These are phyloP conservation scores for Chlorella sp. DNA, from an alignment of 139 green algal species.

Conservation along the genomic window DNA sequence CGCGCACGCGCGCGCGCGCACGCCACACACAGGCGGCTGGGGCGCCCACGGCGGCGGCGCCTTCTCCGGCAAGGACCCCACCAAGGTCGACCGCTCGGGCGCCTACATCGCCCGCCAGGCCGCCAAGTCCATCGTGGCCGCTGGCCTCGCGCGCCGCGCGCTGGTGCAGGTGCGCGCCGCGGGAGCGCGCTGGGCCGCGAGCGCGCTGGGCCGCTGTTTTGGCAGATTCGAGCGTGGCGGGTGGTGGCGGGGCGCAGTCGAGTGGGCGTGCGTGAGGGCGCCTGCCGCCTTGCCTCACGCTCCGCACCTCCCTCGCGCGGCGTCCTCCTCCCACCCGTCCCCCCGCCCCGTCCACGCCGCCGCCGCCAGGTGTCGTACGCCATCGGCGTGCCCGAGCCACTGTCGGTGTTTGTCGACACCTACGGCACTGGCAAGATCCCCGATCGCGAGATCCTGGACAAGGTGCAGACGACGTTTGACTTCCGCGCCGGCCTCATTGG, in stretches of 20 bases:
- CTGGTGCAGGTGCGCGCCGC: constrained; percentile 66
- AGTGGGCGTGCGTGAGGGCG: too few relatives aligned
- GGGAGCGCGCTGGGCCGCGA: too few relatives aligned
- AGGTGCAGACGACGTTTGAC: constrained; percentile 90
- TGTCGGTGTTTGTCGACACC: constrained; percentile 97
- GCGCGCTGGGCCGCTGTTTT: too few relatives aligned
- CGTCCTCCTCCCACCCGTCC: too few relatives aligned
- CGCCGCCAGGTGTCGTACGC: constrained; percentile 93
- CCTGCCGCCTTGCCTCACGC: too few relatives aligned
- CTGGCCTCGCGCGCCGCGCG: constrained; percentile 82
- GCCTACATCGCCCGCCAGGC: constrained; percentile 99
- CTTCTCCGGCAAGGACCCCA: constrained; percentile 96
- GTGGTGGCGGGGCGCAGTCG: too few relatives aligned
- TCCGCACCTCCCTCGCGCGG: too few relatives aligned
- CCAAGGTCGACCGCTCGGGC: constrained; percentile 87
- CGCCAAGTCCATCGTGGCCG: constrained; percentile 96
- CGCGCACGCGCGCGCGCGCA: too few relatives aligned
- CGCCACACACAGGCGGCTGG: too few relatives aligned
- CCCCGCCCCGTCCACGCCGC: too few relatives aligned
- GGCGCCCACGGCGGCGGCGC: constrained; percentile 97
- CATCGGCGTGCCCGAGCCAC: constrained; percentile 95
- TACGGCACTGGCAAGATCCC: constrained; percentile 94
- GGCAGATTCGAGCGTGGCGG: too few relatives aligned
- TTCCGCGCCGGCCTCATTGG: constrained; percentile 94
- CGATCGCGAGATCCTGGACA: constrained; percentile 90